Base-by-base conservation (phyloP, 2,329 filamentous ascomycete species). In the Calonectria hawksworthii region DNA sequence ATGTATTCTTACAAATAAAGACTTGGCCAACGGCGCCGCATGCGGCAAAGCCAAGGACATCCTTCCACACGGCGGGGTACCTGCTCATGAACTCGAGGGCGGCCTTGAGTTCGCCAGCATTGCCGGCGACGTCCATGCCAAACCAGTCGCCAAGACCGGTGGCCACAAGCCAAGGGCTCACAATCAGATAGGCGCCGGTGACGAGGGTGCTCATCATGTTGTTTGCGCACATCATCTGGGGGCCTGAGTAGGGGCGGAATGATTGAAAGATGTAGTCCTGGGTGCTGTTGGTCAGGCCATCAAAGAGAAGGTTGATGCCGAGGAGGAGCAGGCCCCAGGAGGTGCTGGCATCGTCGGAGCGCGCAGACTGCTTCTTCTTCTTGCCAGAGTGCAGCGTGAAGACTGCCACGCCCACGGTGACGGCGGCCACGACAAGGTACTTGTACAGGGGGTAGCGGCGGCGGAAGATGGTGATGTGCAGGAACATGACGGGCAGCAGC, bases 171-270 rank as follows among this genome's bases (percentile, higher is more conserved):
- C 93, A 95, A 0, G 97, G 97, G 80, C 93, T 94, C 26, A 96
- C 82, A 23, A 96, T 77, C 56, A 99, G 91, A 82, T 98, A 99
- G 0, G 87, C 83, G 26, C 91, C 89, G 4, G 96, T 99, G 72
- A 99, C 88, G 61, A 92, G 83, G 4, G 96, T 96, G 80, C 92
- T 94, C 85, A 99, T 94, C 71, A 98, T 88, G 84, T 99, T 99
- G 86, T 98, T 95, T 50, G 96, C 96, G 84, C 96, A 98, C 97
- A 99, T 99, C 97, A 99, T 99, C 90, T 99, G 97, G 74, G 96
- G 96, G 13, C 97, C 97, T 3, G 92, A 92, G 84, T 97, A 98
- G 18, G 93, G 93, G 77, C 92, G 92, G 86, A 96, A 98, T 9
- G 92, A 89, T 77, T 87, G 86, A 84, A 99, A 98, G 84, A 99